These are phyloP conservation scores for Fusarium sp. DNA, from an alignment of 2,329 filamentous ascomycete genomes.

Conservation along the genomic window DNA sequence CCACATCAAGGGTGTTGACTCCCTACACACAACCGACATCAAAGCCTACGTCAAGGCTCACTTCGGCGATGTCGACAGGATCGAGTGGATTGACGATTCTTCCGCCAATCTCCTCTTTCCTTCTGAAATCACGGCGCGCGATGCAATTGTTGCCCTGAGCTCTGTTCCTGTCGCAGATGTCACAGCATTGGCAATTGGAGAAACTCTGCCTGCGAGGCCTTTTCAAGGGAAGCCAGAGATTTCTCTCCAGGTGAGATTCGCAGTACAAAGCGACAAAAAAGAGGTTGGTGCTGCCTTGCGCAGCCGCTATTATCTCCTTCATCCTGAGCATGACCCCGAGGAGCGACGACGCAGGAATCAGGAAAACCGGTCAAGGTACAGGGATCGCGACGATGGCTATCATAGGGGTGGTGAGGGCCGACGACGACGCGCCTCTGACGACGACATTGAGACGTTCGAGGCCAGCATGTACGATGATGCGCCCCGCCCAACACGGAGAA, in stretches of 20 bases:
- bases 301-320: constrained; percentile 90
- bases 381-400: constrained; percentile 60
- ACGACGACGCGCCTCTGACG: constrained; percentile 52
- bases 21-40: constrained; percentile 81
- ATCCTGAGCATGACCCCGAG: constrained; percentile 86
- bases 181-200: constrained; percentile 65
- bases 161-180: constrained; percentile 61
- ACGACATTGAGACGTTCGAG: constrained; percentile 68
- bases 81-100: constrained; percentile 96
- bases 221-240: constrained; percentile 73
- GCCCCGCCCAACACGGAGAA: constrained; percentile 44
- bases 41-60: constrained; percentile 76
- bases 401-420: constrained; percentile 50
- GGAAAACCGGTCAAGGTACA: constrained; percentile 67
- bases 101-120: constrained; percentile 87
- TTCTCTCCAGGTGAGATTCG: constrained; percentile 75
- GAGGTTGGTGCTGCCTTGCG: constrained; percentile 77
- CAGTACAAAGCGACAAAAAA: constrained; percentile 81
- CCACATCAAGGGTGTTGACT: constrained; percentile 85
- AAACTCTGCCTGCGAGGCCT: constrained; percentile 74
- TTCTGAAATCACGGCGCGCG: constrained; percentile 58
- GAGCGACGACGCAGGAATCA: constrained; percentile 70
- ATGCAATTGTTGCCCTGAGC: constrained; percentile 63
- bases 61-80: constrained; percentile 65
- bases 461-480: constrained; percentile 85